A percentile compares a stretch with the other conserved stretches of the same genome.
phyloP scores from a whole-genome alignment of 1,284 basidiomycete species.

The Cryptococcus amylolentus region DNA sequence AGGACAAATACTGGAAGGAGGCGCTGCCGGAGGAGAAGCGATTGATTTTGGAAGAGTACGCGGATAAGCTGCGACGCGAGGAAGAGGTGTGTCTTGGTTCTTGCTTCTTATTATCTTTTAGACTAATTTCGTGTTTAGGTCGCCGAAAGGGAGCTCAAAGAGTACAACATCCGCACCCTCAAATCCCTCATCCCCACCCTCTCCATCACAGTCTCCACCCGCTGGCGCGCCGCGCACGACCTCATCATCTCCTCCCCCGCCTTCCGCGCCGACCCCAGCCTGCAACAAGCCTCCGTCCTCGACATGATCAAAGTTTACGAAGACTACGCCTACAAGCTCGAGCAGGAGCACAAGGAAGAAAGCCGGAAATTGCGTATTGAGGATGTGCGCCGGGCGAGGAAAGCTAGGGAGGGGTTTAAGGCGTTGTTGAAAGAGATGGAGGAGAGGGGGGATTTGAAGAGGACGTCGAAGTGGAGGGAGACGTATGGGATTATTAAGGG shows the following conservation, averaged over 20 bases:
- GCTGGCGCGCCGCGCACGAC: slow-evolving; percentile 77
- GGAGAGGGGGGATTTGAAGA: slow-evolving; percentile 64
- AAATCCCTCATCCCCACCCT: slow-evolving; percentile 73
- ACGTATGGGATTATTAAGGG: slow-evolving; percentile 64
- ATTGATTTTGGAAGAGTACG: slow-evolving; percentile 84
- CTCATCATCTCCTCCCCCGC: slow-evolving; percentile 70
- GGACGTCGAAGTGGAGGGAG: slow-evolving; percentile 85
- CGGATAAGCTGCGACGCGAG: slow-evolving; percentile 72
- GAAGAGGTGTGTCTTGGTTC: slow-evolving; percentile 62
- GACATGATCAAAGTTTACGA: slow-evolving; percentile 89
- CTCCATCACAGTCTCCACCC: slow-evolving; percentile 79
- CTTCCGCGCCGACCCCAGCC: slow-evolving; percentile 68
- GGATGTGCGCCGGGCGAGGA: slow-evolving; percentile 73
- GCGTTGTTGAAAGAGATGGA: slow-evolving; percentile 70
- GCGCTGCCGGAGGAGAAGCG: slow-evolving; percentile 76
- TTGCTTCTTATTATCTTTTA: background rate
- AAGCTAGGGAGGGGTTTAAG: slow-evolving; percentile 83
- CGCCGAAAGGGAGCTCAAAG: slow-evolving; percentile 68
- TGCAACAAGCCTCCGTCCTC: slow-evolving; percentile 75
- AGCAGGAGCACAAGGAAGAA: slow-evolving; percentile 82
- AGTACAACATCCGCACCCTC: slow-evolving; percentile 72
- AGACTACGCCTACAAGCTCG: slow-evolving; percentile 79
- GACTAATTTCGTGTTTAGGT: slow-evolving; percentile 53
- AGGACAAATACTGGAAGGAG: slow-evolving; percentile 84
- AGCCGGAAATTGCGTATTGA: slow-evolving; percentile 73